Conservation (phyloP, 352 stramenopile species). For the Pythium monospermum region DNA sequence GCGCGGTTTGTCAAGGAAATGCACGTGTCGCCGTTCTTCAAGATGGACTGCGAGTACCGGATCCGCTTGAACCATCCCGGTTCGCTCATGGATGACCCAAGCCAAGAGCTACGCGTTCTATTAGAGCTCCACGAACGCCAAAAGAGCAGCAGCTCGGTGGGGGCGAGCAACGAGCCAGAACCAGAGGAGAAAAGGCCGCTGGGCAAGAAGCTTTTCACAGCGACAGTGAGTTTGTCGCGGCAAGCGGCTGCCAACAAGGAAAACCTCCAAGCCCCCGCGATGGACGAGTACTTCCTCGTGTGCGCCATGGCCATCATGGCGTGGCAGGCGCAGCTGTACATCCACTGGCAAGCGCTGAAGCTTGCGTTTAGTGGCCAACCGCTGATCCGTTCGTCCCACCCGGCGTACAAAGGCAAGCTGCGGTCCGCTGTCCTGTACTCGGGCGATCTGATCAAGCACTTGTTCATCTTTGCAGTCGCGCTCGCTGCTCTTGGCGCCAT, state of each 20-base stretch:
- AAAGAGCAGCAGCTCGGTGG: not conserved
- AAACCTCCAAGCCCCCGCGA: not conserved
- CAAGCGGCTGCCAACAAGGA: conserved; percentile 1
- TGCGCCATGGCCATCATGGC: conserved; percentile 20
- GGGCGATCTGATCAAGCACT: conserved; percentile 18
- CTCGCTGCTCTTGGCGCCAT: conserved; percentile 10
- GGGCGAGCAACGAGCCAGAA: conserved; percentile 1
- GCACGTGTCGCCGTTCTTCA: conserved; percentile 25
- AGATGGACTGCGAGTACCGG: conserved; percentile 24
- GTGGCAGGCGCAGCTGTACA: conserved; percentile 22
- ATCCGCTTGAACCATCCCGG: conserved; percentile 21
- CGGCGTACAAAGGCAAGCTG: conserved; percentile 21
- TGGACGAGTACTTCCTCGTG: conserved; percentile 12
- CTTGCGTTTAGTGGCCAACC: conserved; percentile 12
- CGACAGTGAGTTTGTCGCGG: conserved; percentile 7
- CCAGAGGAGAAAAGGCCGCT: conserved; percentile 5
- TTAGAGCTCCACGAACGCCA: conserved; percentile 13
- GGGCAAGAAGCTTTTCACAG: conserved; percentile 22
- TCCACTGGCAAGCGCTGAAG: conserved; percentile 22
- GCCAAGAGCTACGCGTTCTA: conserved; percentile 9
- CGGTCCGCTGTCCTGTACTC: conserved; percentile 5
- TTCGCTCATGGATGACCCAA: conserved; percentile 7
- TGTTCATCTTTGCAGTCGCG: conserved; percentile 18
- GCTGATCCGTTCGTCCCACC: conserved; percentile 11
- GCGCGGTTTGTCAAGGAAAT: conserved; percentile 19